These are phyloP conservation scores for Hericium erinaceus DNA, from an alignment of 768 basidiomycete genomes.

Conservation along the genomic window DNA sequence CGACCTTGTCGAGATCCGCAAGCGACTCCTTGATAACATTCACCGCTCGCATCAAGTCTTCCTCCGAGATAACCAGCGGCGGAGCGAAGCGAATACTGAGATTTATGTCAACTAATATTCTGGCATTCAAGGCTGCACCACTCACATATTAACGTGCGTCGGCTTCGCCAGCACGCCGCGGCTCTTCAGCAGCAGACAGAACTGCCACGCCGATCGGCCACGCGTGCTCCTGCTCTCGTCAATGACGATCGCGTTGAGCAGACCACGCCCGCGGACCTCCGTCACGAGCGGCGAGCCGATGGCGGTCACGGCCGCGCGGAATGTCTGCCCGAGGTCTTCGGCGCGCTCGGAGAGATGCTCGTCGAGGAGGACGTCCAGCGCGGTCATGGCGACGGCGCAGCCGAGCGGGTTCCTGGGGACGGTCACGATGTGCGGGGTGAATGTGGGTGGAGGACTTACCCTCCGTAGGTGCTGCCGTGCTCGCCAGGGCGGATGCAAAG, in stretches of 20 bases:
- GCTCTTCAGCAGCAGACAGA: constrained; percentile 87
- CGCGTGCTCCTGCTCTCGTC: constrained; percentile 71
- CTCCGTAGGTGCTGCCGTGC: constrained; percentile 94
- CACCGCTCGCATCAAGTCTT: constrained; percentile 68
- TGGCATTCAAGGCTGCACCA: constrained; percentile 5
- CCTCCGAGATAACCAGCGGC: constrained; percentile 88
- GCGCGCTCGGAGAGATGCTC: constrained; percentile 84
- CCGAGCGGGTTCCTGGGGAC: constrained; percentile 76
- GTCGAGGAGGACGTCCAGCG: constrained; percentile 82
- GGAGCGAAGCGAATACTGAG: constrained; percentile 91
- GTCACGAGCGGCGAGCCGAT: constrained; percentile 65
- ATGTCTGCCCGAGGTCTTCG: constrained; percentile 59
- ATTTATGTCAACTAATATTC: background rate
- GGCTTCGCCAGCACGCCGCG: constrained; percentile 93
- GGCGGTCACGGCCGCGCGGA: constrained; percentile 55
- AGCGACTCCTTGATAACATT: constrained; percentile 69
- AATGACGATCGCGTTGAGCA: constrained; percentile 91
- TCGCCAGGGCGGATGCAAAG: constrained; percentile 90
- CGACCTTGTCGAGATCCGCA: constrained; percentile 69
- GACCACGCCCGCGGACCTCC: constrained; percentile 75
- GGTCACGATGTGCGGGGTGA: background rate
- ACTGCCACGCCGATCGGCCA: constrained; percentile 89
- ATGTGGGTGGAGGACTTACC: constrained; percentile 38
- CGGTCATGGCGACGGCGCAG: constrained; percentile 92
- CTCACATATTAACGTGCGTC: constrained; percentile 89